Base-by-base conservation (phyloP, 1,139 yeast genomes). In the Nakaseomyces bracarensis region DNA sequence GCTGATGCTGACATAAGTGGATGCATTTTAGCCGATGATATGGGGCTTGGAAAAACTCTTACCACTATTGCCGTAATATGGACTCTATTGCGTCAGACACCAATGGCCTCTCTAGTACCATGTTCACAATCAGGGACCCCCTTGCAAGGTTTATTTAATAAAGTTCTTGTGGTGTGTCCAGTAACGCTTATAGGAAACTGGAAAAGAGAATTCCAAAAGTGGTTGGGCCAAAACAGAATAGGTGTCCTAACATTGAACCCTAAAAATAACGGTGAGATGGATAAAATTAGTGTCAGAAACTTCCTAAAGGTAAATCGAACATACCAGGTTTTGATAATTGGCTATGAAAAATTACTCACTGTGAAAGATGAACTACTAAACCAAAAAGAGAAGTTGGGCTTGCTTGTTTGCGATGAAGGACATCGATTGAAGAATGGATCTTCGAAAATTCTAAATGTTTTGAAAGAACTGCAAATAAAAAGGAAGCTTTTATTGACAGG, bases 41-140 rank as follows among this genome's bases (percentile, higher is more conserved):
- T 91, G 98, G 98, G 98, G 0, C 68, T 91, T 20, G 99, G 99
- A 0, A 91, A 91, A 57, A 89, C 97, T 0, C 64, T 91, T 28
- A 87, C 82, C 75, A 78, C 96, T 0, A 89, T 91, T 3, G 58
- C 95, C 0, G 59, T 87, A 28, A 71, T 91, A 3, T 86, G 95
- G 94, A 86, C 96, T 0, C 62, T 93, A 16, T 60, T 86, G 25
- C 79, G 76, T 51, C 96, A 86, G 53, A 76, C 77, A 14, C 95
- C 95, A 0, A 55, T 61, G 36, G 60, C 57, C 36, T 47, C 56
- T 3, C 41, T 43, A 16, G 53, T 49, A 2, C 43, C 52, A n/a
- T 48, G 55, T 26, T 52, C 61, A 1, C 62, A 57, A 43, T 41
- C 50, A 4, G 61, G 61, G 4, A 49, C 53, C 1, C 53, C 63